Evolutionary conservation across 1,284 basidiomycete genomes (phyloP).

Genomic region (Ganoderma lingzhi): DNA sequence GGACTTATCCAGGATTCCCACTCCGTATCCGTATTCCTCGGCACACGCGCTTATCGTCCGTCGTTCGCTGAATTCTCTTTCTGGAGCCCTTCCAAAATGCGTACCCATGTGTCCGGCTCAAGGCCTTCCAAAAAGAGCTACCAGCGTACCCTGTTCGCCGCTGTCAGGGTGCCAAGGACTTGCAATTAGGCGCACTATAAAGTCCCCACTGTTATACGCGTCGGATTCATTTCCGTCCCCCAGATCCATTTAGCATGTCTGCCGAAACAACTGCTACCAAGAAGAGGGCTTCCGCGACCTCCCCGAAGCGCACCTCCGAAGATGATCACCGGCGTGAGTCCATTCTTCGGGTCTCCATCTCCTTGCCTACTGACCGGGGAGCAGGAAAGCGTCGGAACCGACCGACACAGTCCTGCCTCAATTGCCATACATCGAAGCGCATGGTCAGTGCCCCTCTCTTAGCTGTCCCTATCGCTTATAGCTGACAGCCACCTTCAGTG

Average conservation of each 20-base stretch:
- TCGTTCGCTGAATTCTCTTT: constrained; percentile 23
- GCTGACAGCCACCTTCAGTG: constrained; percentile 52
- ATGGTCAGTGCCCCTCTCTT: constrained; percentile 60
- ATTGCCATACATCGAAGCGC: constrained; percentile 81
- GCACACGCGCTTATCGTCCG: constrained; percentile 29
- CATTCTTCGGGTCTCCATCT: neutral
- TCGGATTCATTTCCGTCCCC: constrained; percentile 26
- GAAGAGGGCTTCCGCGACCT: constrained; percentile 38
- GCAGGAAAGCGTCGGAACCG: constrained; percentile 61
- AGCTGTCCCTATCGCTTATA: constrained; percentile 5
- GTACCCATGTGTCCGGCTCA: constrained; percentile 26
- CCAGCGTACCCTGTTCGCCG: constrained; percentile 22
- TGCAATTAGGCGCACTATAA: constrained; percentile 25
- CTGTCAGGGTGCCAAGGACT: constrained; percentile 30
- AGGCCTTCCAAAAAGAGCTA: constrained; percentile 25
- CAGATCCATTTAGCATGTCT: constrained; percentile 36
- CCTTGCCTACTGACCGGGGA: constrained; percentile 1
- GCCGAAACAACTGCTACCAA: constrained; percentile 38
- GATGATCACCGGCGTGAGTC: constrained; percentile 44
- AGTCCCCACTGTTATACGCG: constrained; percentile 20
- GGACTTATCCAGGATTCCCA: constrained; percentile 23
- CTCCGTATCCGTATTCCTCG: constrained; percentile 22
- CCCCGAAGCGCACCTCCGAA: constrained; percentile 41
- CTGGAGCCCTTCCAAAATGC: constrained; percentile 27
- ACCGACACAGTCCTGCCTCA: constrained; percentile 71